Percentiles rank a stretch among this genome's conserved stretches.
Evolutionary conservation across 768 basidiomycete genomes (phyloP).

Genomic region (Hemileccinum impolitum): DNA sequence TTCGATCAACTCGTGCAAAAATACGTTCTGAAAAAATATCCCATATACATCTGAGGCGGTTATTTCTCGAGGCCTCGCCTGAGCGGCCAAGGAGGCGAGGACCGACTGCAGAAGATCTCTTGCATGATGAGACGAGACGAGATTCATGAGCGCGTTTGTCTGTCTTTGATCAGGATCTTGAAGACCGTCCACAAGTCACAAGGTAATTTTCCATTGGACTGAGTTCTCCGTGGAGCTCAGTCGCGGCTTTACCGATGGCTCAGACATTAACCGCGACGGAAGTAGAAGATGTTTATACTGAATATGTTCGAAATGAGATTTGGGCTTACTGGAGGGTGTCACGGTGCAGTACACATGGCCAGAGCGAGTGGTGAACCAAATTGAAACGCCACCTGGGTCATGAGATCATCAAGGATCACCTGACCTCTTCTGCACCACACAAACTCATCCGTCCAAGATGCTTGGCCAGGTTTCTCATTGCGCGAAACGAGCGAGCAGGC

Average conservation of each 20-base stretch:
- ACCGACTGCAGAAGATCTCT: background rate
- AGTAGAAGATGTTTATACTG: background rate
- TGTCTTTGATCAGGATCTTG: background rate
- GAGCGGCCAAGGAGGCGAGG: background rate
- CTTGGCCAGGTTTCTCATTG: constrained; percentile 15
- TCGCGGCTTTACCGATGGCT: background rate
- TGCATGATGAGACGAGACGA: background rate
- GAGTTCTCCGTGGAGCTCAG: background rate
- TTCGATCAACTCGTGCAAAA: background rate
- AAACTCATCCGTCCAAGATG: constrained; percentile 7
- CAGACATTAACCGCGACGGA: background rate
- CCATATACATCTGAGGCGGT: too few species aligned
- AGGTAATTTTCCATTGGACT: background rate
- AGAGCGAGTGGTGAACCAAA: background rate
- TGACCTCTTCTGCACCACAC: background rate
- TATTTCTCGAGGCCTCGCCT: background rate
- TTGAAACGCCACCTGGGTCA: too few species aligned
- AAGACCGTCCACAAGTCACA: background rate
- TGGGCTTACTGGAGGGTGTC: background rate
- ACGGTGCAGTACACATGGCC: background rate
- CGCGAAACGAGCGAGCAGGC: constrained; percentile 12
- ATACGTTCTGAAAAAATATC: background rate
- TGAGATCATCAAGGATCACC: background rate
- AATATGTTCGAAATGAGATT: background rate
- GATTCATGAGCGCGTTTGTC: background rate